Conservation (phyloP, 495 filamentous ascomycete genomes). For the Penicillium egyptiacum region DNA sequence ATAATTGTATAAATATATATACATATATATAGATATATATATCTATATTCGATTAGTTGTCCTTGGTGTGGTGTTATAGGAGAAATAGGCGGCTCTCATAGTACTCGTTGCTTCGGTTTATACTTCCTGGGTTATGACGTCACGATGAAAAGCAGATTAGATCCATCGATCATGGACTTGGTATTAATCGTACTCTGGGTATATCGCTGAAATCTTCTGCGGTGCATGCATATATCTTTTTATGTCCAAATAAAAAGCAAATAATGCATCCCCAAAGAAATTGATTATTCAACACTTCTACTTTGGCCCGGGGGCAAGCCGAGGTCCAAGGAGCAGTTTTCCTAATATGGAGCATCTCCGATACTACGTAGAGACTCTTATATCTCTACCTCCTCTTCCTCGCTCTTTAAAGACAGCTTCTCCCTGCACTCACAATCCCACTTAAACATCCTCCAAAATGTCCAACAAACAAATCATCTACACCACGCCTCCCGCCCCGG, state of each 20-base stretch:
- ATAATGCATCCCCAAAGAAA: background rate
- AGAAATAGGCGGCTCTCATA: background rate
- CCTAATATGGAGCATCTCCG: constrained; percentile 35
- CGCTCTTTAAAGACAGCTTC: background rate
- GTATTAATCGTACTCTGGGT: background rate
- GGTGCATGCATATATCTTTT: background rate
- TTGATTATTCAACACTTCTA: constrained; percentile 8
- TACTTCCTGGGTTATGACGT: constrained; percentile 19
- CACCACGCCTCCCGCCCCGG: constrained; percentile 36
- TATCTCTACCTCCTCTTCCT: constrained; percentile 2
- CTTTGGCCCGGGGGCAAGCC: constrained; percentile 11
- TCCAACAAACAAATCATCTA: constrained; percentile 47
- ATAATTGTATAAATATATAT: constrained; percentile 7
- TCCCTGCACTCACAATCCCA: background rate
- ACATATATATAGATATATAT: no score
- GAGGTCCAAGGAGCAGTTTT: constrained; percentile 33
- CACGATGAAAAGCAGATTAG: constrained; percentile 16
- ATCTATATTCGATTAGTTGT: background rate
- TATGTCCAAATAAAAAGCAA: background rate
- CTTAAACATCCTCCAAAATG: constrained; percentile 25
- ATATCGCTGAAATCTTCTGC: background rate
- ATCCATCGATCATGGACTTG: no score
- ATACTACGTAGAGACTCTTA: constrained; percentile 7
- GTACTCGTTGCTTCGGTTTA: background rate
- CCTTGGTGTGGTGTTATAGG: background rate